These are phyloP conservation scores for Cutaneotrichosporon dermatis DNA, from an alignment of 1,284 basidiomycete genomes.

Conservation along the genomic window DNA sequence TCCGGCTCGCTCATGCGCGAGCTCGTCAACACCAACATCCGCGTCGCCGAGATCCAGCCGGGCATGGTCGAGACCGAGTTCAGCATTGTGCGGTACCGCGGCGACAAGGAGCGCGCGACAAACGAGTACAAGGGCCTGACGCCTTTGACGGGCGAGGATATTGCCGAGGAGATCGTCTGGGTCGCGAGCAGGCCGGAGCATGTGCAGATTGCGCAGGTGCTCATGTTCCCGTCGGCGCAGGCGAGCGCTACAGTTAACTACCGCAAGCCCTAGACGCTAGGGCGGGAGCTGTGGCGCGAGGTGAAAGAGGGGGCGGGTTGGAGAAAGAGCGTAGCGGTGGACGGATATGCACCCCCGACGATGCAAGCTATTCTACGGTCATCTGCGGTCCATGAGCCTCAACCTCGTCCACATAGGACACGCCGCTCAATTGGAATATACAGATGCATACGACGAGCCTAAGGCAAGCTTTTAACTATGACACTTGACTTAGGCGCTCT, in stretches of 20 bases:
- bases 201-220: slow-evolving; percentile 23
- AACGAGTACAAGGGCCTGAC: slow-evolving; percentile 80
- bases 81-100: slow-evolving; percentile 79
- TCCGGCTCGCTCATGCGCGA: slow-evolving; percentile 77
- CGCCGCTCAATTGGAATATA: no score
- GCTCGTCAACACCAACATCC: slow-evolving; percentile 79
- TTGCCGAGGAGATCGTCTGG: slow-evolving; percentile 94
- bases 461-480: no score
- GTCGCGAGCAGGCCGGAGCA: slow-evolving; percentile 29
- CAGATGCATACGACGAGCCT: no score
- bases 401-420: no score
- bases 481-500: no score
- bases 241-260: slow-evolving; percentile 39
- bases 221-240: slow-evolving; percentile 41
- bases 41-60: slow-evolving; percentile 87
- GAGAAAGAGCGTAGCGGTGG: no score
- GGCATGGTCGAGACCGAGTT: slow-evolving; percentile 57
- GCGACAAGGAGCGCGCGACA: slow-evolving; percentile 72
- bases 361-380: no score
- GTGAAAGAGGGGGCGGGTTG: no score
- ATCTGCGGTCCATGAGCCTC: no score
- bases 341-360: no score
- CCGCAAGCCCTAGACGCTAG: slow-evolving; percentile 9
- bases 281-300: not conserved
- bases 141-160: slow-evolving; percentile 62